Conservation (phyloP, 2,329 filamentous ascomycete genomes). For the Ciborinia camelliae region DNA sequence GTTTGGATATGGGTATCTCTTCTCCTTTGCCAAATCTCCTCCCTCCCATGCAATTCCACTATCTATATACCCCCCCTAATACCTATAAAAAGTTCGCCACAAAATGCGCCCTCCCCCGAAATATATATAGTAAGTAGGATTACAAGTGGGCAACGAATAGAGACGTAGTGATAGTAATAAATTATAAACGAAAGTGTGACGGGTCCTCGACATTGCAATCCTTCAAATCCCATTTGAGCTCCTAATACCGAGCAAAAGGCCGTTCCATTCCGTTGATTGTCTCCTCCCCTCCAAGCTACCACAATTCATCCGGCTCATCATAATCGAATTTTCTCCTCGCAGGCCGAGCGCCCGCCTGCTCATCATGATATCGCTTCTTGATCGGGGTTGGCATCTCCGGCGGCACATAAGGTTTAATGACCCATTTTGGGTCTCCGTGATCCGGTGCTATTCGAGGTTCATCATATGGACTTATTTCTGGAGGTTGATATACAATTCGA, state of each 20-base stretch:
- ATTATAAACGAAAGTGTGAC: neutral
- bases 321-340: slow-evolving; percentile 12
- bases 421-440: neutral
- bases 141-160: neutral
- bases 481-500: neutral
- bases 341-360: neutral
- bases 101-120: neutral
- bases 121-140: slow-evolving; percentile 6
- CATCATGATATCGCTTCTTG: slow-evolving; percentile 5
- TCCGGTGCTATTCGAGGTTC: neutral
- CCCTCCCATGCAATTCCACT: neutral
- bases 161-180: neutral
- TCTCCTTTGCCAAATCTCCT: too few relatives aligned
- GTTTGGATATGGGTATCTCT: slow-evolving; percentile 1
- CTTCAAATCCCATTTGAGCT: neutral
- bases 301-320: slow-evolving; percentile 11
- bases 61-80: neutral
- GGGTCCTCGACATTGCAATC: neutral
- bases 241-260: too few relatives aligned
- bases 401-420: slow-evolving; percentile 8
- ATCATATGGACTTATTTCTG: slow-evolving; percentile 2
- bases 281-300: too few relatives aligned
- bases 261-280: neutral
- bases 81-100: neutral
- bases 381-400: neutral